Conservation (phyloP, 305 asterid species). For the Fraxinus paxiana region DNA sequence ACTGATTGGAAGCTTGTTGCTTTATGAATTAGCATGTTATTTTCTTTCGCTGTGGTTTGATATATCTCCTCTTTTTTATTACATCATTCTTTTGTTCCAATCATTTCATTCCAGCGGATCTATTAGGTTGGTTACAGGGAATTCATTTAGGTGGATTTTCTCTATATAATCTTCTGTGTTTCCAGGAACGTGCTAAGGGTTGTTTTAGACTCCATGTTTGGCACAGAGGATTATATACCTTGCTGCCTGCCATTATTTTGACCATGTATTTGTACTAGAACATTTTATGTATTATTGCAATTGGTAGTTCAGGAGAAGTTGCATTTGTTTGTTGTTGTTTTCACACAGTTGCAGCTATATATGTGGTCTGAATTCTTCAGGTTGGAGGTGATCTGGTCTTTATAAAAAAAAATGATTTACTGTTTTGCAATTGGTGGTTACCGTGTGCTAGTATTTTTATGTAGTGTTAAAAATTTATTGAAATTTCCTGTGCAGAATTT, state of each 20-base stretch:
- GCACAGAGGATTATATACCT: neutral
- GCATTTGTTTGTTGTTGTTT: neutral
- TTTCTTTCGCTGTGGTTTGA: neutral
- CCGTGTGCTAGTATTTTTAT: neutral
- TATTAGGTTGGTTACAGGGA: neutral
- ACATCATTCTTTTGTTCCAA: neutral
- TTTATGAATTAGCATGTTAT: neutral
- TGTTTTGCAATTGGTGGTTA: neutral
- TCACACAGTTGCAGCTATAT: neutral
- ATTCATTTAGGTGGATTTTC: neutral
- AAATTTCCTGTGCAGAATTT: slow-evolving; percentile 26
- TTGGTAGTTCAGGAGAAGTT: neutral
- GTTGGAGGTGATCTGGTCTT: neutral
- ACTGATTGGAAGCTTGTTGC: neutral
- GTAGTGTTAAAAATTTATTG: neutral
- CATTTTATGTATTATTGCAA: neutral
- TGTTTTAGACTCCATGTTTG: neutral
- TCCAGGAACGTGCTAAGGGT: neutral
- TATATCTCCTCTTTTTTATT: neutral
- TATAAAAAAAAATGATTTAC: neutral
- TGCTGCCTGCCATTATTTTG: neutral
- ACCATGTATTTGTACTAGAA: neutral
- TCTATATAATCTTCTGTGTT: neutral
- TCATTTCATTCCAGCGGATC: neutral
- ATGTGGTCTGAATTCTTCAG: neutral